phyloP scores from a whole-genome alignment of 495 filamentous ascomycete species.

The Xylaria sp. region DNA sequence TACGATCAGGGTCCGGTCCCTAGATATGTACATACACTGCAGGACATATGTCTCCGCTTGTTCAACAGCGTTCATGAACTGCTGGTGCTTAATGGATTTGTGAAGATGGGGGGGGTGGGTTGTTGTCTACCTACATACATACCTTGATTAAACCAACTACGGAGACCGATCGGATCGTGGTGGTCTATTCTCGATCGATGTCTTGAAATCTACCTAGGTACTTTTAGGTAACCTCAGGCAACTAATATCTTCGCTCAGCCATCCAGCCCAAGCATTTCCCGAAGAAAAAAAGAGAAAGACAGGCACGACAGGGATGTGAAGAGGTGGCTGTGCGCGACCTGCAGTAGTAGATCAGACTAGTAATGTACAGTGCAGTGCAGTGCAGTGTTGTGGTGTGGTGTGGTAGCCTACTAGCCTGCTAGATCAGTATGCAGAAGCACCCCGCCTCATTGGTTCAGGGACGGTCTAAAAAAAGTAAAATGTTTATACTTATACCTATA shows the following conservation, averaged over 20 bases:
- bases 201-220: background rate
- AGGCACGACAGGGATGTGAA: background rate
- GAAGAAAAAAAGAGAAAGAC: background rate
- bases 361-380: conserved; percentile 24
- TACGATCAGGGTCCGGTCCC: background rate
- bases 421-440: background rate
- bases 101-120: background rate
- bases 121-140: background rate
- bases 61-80: conserved; percentile 1
- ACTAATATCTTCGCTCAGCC: background rate
- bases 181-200: background rate
- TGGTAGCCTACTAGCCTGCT: no score
- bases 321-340: conserved; percentile 15
- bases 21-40: background rate
- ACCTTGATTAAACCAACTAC: conserved; percentile 3
- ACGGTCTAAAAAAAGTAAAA: conserved; percentile 40
- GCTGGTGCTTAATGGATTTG: background rate
- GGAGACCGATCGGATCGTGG: conserved; percentile 14
- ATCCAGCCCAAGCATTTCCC: background rate
- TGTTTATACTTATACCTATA: no score
- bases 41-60: no score
- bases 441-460: conserved; percentile 37
- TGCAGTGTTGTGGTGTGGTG: no score
- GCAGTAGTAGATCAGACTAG: no score
- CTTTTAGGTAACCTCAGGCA: no score